A percentile compares a stretch with the other conserved stretches of the same genome.
Evolutionary conservation across 2,329 filamentous ascomycete species (phyloP).

Genomic region (Pestalotiopsis sp.): DNA sequence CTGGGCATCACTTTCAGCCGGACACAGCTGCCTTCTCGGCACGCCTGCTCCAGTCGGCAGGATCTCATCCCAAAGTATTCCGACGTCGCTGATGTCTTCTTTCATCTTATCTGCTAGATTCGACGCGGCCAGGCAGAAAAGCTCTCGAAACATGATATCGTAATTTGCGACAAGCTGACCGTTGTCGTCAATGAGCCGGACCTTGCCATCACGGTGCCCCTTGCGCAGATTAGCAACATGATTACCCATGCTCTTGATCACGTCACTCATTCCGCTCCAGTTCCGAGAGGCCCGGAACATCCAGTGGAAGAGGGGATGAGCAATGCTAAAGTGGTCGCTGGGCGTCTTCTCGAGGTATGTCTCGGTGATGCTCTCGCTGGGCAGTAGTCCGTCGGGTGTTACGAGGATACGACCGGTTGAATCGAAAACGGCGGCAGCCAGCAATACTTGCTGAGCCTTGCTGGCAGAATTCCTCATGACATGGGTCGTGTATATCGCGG

Average conservation of each 20-base stretch:
- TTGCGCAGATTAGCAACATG: conserved; percentile 62
- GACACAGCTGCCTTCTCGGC: conserved; percentile 24
- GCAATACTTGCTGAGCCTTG: conserved; percentile 63
- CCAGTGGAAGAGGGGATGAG: conserved; percentile 84
- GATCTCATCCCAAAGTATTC: conserved; percentile 76
- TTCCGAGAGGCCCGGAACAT: conserved; percentile 80
- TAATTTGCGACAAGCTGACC: conserved; percentile 68
- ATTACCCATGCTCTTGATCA: conserved; percentile 72
- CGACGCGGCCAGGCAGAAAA: conserved; percentile 79
- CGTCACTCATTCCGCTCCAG: conserved; percentile 69
- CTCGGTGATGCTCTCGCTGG: conserved; percentile 77
- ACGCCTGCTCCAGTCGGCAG: conserved; percentile 60
- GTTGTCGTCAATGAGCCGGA: conserved; percentile 54
- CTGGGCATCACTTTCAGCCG: conserved; percentile 18
- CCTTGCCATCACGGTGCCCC: conserved; percentile 36
- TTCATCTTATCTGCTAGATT: conserved; percentile 72
- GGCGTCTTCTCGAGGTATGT: conserved; percentile 72
- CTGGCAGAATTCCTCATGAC: conserved; percentile 55
- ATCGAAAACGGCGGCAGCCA: conserved; percentile 69
- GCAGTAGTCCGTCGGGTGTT: conserved; percentile 68
- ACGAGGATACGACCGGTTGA: conserved; percentile 68
- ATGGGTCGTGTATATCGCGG: conserved; percentile 56
- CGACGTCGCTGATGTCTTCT: conserved; percentile 63
- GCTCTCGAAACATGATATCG: conserved; percentile 76
- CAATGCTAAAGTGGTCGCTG: conserved; percentile 74